Percentiles rank a stretch among this genome's conserved stretches.
phyloP scores from a whole-genome alignment of 164 flowering plant genomes.

The Annona cherimola region DNA sequence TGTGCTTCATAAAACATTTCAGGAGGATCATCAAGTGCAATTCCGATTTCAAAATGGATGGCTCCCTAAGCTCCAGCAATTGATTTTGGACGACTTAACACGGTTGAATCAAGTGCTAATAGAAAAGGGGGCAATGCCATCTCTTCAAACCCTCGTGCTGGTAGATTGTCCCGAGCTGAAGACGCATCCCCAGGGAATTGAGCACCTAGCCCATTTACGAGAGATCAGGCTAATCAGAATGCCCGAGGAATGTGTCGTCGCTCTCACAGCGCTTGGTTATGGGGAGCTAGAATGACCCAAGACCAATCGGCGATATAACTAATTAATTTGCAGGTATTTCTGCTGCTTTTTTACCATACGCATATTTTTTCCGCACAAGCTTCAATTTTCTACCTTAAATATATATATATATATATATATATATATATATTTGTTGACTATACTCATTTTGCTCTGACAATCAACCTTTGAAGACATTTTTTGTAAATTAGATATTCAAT shows the following conservation, averaged over 20 bases:
- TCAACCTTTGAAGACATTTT: too few relatives aligned
- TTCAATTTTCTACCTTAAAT: too few relatives aligned
- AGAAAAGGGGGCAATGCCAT: constrained; percentile 8
- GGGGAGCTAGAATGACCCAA: too few relatives aligned
- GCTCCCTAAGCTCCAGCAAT: neutral
- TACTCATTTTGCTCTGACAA: too few relatives aligned
- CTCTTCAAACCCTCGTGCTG: neutral
- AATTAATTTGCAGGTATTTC: too few relatives aligned
- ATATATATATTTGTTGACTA: too few relatives aligned
- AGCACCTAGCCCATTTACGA: neutral
- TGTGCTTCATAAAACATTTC: constrained; percentile 1
- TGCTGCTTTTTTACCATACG: too few relatives aligned
- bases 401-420: too few relatives aligned
- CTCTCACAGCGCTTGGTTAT: too few relatives aligned
- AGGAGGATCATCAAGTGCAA: neutral
- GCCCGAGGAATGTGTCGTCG: constrained; percentile 1
- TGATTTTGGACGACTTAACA: neutral
- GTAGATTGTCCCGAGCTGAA: neutral
- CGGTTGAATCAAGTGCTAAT: neutral
- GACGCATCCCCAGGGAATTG: neutral
- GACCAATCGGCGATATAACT: too few relatives aligned
- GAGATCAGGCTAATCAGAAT: neutral
- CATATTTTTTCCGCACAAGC: too few relatives aligned
- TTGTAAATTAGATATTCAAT: too few relatives aligned
- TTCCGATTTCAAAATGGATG: constrained; percentile 1